phyloP scores from a whole-genome alignment of 2,329 filamentous ascomycete genomes.

The Paramyrothecium sp. region DNA sequence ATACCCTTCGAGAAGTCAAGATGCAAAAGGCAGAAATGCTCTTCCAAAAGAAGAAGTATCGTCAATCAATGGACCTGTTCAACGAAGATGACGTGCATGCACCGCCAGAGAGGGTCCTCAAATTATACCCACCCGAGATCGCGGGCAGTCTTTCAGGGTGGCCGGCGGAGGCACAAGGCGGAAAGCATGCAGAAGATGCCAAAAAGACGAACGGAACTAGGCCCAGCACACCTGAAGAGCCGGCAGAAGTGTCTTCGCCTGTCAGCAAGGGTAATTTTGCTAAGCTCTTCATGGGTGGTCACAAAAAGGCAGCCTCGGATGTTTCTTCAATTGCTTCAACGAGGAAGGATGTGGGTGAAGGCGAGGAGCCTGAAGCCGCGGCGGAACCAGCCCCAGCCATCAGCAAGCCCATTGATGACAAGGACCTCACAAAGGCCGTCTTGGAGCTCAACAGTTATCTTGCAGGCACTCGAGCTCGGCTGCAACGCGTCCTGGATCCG shows the following conservation, averaged over 20 bases:
- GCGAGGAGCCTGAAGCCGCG: slow-evolving; percentile 55
- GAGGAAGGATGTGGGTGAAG: slow-evolving; percentile 48
- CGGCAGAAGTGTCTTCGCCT: slow-evolving; percentile 29
- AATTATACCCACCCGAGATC: slow-evolving; percentile 78
- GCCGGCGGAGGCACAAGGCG: slow-evolving; percentile 26
- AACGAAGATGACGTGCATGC: slow-evolving; percentile 80
- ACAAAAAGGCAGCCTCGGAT: slow-evolving; percentile 47
- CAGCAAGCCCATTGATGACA: slow-evolving; percentile 66
- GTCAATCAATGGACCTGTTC: slow-evolving; percentile 85
- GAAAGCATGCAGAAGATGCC: slow-evolving; percentile 41
- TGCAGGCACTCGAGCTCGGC: slow-evolving; percentile 73
- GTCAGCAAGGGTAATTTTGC: slow-evolving; percentile 47
- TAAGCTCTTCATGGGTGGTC: slow-evolving; percentile 46
- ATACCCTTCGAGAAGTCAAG: slow-evolving; percentile 80
- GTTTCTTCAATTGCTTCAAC: slow-evolving; percentile 61
- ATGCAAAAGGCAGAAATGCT: slow-evolving; percentile 86
- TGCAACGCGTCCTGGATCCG: slow-evolving; percentile 62
- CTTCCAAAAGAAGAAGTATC: slow-evolving; percentile 80
- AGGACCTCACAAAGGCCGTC: slow-evolving; percentile 79
- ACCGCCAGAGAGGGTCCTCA: slow-evolving; percentile 83
- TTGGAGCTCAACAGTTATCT: slow-evolving; percentile 84
- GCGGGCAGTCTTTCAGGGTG: slow-evolving; percentile 75
- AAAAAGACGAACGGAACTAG: slow-evolving; percentile 25
- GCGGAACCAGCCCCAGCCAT: slow-evolving; percentile 39
- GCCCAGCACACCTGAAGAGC: slow-evolving; percentile 22